These are phyloP conservation scores for Wickerhamiella kazuoi DNA, from an alignment of 805 yeast genomes.

Conservation along the genomic window DNA sequence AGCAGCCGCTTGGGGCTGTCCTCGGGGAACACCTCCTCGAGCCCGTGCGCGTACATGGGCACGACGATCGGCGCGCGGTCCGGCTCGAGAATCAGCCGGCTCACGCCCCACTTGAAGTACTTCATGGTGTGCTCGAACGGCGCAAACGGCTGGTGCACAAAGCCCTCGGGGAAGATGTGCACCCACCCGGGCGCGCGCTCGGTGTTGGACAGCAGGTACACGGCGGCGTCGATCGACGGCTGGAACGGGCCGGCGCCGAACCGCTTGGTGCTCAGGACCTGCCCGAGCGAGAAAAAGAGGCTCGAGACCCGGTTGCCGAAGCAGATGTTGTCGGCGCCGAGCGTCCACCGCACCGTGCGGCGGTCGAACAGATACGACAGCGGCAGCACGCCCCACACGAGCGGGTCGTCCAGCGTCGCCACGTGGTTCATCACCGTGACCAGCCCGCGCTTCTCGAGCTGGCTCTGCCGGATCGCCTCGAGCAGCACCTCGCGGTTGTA, in stretches of 20 bases:
- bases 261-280: slow-evolving; percentile 68
- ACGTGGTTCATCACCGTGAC: slow-evolving; percentile 85
- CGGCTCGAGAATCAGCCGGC: slow-evolving; percentile 67
- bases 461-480: slow-evolving; percentile 42
- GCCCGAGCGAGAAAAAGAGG: slow-evolving; percentile 66
- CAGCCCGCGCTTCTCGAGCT: slow-evolving; percentile 52
- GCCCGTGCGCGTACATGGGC: slow-evolving; percentile 74
- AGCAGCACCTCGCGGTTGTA: slow-evolving; percentile 48
- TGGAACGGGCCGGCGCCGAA: slow-evolving; percentile 92
- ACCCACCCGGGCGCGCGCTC: slow-evolving; percentile 37
- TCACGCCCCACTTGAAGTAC: slow-evolving; percentile 90
- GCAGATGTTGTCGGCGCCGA: slow-evolving; percentile 86
- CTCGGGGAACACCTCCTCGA: slow-evolving; percentile 78
- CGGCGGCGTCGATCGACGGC: slow-evolving; percentile 71
- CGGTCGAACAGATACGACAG: slow-evolving; percentile 39
- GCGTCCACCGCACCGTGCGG: slow-evolving; percentile 73
- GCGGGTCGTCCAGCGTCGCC: slow-evolving; percentile 60
- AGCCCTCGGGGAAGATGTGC: slow-evolving; percentile 90
- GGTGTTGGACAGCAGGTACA: slow-evolving; percentile 30
- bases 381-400: slow-evolving; percentile 69
- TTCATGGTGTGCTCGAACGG: slow-evolving; percentile 80
- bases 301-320: slow-evolving; percentile 26
- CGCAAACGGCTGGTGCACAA: slow-evolving; percentile 61
- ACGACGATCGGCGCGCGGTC: slow-evolving; percentile 70
- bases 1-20: slow-evolving; percentile 34